A percentile compares a stretch with the other conserved stretches of the same genome.
These are phyloP conservation scores for Ogataea nakhonphanomensis DNA, from an alignment of 805 yeast genomes.

Conservation along the genomic window DNA sequence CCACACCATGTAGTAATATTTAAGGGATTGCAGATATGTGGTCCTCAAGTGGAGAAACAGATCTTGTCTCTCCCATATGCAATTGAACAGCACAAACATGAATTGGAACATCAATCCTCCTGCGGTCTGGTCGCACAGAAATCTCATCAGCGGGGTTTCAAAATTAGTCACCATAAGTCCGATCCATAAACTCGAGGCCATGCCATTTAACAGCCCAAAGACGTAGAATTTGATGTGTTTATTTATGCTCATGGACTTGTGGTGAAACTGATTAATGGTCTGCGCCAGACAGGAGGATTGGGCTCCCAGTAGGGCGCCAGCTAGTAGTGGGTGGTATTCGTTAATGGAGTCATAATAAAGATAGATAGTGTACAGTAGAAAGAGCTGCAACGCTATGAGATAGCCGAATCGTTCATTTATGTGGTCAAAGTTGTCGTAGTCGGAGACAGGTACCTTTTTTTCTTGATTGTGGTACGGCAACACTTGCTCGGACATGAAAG, in stretches of 20 bases:
- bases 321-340: conserved; percentile 24
- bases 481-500: conserved; percentile 11
- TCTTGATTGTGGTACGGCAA: conserved; percentile 20
- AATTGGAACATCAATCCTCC: conserved; percentile 57
- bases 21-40: conserved; percentile 45
- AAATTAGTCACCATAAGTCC: conserved; percentile 39
- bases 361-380: conserved; percentile 23
- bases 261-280: conserved; percentile 29
- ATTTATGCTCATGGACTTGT: conserved; percentile 18
- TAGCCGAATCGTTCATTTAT: conserved; percentile 26
- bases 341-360: conserved; percentile 27
- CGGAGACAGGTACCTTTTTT: conserved; percentile 4
- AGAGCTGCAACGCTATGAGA: conserved; percentile 23
- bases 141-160: conserved; percentile 37
- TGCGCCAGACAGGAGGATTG: conserved; percentile 31
- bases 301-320: conserved; percentile 27
- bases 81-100: conserved; percentile 44
- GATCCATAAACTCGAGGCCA: conserved; percentile 52
- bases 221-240: conserved; percentile 44
- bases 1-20: conserved; percentile 55
- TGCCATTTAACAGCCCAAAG: conserved; percentile 63
- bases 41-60: conserved; percentile 31
- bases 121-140: conserved; percentile 49
- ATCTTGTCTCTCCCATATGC: conserved; percentile 53
- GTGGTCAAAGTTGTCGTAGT: conserved; percentile 17